phyloP scores from a whole-genome alignment of 2,329 filamentous ascomycete species.

The Fusarium sp. region DNA sequence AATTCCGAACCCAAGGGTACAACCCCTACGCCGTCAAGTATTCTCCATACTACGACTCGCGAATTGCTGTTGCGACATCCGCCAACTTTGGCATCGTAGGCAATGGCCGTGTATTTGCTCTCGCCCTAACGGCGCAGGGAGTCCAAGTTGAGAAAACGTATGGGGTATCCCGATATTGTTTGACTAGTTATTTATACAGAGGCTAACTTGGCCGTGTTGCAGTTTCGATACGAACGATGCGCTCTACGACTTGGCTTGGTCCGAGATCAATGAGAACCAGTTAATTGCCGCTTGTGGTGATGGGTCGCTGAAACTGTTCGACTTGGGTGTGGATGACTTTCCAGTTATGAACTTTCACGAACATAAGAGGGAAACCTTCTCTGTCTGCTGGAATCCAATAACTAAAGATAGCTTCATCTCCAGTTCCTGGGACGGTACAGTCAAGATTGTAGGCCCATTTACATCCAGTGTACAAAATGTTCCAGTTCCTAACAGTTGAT shows the following conservation, averaged over 20 bases:
- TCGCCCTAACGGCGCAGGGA: conserved; percentile 85
- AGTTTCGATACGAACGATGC: conserved; percentile 98
- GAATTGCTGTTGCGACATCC: conserved; percentile 89
- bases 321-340: conserved; percentile 83
- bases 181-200: not conserved
- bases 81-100: conserved; percentile 97
- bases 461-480: not conserved
- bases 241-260: conserved; percentile 95
- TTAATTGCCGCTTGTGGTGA: conserved; percentile 90
- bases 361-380: conserved; percentile 92
- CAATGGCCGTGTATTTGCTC: conserved; percentile 89
- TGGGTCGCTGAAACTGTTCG: conserved; percentile 94
- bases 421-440: conserved; percentile 94
- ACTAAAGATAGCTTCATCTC: conserved; percentile 92
- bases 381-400: conserved; percentile 91
- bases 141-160: conserved; percentile 87
- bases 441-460: conserved; percentile 76
- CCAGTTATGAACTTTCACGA: conserved; percentile 94
- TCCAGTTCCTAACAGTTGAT: conserved; percentile 12
- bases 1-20: conserved; percentile 92
- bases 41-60: conserved; percentile 96
- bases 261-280: conserved; percentile 96
- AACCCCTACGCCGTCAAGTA: conserved; percentile 98
- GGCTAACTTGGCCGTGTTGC: conserved; percentile 7
- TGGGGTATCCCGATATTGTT: conserved; percentile 37